Conservation (phyloP, 2,329 filamentous ascomycete species). For the Neonectria neomacrospora region DNA sequence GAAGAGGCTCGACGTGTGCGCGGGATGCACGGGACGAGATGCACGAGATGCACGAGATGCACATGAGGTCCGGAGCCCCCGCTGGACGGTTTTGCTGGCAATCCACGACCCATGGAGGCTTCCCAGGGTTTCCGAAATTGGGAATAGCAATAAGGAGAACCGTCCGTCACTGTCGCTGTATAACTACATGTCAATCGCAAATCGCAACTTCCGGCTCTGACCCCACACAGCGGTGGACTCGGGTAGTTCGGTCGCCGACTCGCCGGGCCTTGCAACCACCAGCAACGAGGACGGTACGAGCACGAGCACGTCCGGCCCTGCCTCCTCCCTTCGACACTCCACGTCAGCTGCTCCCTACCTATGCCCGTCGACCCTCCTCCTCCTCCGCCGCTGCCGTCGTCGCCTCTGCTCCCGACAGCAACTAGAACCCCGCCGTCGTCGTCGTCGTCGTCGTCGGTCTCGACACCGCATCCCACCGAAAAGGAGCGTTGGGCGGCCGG, state of each 20-base stretch:
- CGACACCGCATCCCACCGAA: conserved; percentile 11
- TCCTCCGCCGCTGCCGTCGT: background rate
- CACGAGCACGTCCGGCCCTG: background rate
- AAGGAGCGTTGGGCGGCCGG: conserved; percentile 24
- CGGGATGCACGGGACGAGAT: background rate
- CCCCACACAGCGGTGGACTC: conserved; percentile 15
- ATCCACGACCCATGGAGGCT: background rate
- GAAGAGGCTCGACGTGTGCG: background rate
- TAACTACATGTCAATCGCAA: conserved; percentile 15
- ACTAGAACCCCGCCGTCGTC: background rate
- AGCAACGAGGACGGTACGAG: background rate
- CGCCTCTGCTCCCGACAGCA: background rate
- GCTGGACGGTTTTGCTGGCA: background rate
- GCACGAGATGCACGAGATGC: conserved; percentile 14
- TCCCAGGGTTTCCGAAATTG: conserved; percentile 33
- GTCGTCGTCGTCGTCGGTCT: background rate
- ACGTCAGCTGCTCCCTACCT: background rate
- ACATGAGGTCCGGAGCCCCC: conserved; percentile 19
- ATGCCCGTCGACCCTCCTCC: background rate
- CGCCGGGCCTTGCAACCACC: background rate
- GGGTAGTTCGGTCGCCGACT: conserved; percentile 35
- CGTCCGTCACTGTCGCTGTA: conserved; percentile 40
- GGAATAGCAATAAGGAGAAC: conserved; percentile 8
- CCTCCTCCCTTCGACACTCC: background rate
- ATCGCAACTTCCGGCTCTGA: conserved; percentile 4